Evolutionary conservation across 2,329 filamentous ascomycete species (phyloP).

Genomic region (Penicillium sp.): DNA sequence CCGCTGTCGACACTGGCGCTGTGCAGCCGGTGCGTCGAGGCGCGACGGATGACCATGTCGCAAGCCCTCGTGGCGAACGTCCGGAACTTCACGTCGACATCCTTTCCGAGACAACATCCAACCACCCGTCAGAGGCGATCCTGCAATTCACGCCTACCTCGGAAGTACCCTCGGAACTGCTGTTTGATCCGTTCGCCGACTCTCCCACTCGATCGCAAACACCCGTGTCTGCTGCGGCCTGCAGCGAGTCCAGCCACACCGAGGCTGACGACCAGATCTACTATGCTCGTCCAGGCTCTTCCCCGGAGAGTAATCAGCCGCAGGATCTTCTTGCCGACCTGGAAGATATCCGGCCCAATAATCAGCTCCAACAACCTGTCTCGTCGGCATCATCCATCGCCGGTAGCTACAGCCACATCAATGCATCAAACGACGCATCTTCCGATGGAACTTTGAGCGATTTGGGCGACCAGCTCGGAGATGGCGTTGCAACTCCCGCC

Average conservation of each 20-base stretch:
- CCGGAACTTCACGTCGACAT: slow-evolving; percentile 24
- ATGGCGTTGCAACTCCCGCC: slow-evolving; percentile 33
- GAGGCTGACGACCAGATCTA: slow-evolving; percentile 29
- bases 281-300: slow-evolving; percentile 28
- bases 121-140: slow-evolving; percentile 38
- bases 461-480: slow-evolving; percentile 25
- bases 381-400: slow-evolving; percentile 34
- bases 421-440: slow-evolving; percentile 26
- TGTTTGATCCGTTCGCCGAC: slow-evolving; percentile 18
- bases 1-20: slow-evolving; percentile 30
- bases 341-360: slow-evolving; percentile 7
- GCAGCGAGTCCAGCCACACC: slow-evolving; percentile 33
- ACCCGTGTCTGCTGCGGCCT: slow-evolving; percentile 16
- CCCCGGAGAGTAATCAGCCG: slow-evolving; percentile 16
- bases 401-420: slow-evolving; percentile 35
- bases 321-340: slow-evolving; percentile 12
- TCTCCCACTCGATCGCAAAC: slow-evolving; percentile 12
- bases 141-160: slow-evolving; percentile 43
- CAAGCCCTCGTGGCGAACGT: slow-evolving; percentile 6
- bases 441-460: slow-evolving; percentile 39
- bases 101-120: slow-evolving; percentile 30
- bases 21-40: slow-evolving; percentile 24
- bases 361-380: slow-evolving; percentile 18
- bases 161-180: slow-evolving; percentile 30
- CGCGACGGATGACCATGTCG: slow-evolving; percentile 13